Conservation (phyloP, 805 yeast species). For the Candida nitratophila region DNA sequence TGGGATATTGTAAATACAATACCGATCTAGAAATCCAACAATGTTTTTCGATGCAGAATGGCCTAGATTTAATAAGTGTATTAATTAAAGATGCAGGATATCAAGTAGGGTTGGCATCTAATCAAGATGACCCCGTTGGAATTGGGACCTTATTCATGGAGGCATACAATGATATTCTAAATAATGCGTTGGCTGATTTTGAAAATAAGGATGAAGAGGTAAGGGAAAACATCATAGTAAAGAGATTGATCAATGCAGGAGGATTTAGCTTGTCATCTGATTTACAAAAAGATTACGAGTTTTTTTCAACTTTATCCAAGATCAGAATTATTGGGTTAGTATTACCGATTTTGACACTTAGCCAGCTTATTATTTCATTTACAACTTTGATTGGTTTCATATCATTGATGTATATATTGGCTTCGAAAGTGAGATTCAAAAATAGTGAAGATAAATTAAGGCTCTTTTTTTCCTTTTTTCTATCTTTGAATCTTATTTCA, state of each 20-base stretch:
- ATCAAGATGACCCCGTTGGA: slow-evolving; percentile 29
- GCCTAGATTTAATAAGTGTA: slow-evolving; percentile 40
- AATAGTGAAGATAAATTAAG: slow-evolving; percentile 3
- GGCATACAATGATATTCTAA: slow-evolving; percentile 30
- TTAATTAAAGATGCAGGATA: slow-evolving; percentile 44
- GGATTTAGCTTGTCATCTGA: too few relatives aligned
- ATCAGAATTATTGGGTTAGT: slow-evolving; percentile 5
- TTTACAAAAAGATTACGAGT: slow-evolving; percentile 4
- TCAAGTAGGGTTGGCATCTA: slow-evolving; percentile 35
- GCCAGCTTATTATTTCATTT: slow-evolving; percentile 6
- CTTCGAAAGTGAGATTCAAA: slow-evolving; percentile 9
- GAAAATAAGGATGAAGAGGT: not conserved
- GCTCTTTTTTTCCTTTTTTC: slow-evolving; percentile 4
- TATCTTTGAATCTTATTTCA: slow-evolving; percentile 4
- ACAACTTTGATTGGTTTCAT: slow-evolving; percentile 10
- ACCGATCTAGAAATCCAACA: slow-evolving; percentile 10
- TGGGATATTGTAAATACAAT: slow-evolving; percentile 42
- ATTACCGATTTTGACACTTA: slow-evolving; percentile 8
- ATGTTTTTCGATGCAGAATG: slow-evolving; percentile 31
- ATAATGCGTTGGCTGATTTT: slow-evolving; percentile 18
- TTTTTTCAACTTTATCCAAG: not conserved
- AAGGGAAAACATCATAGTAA: too few relatives aligned
- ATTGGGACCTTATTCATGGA: slow-evolving; percentile 35
- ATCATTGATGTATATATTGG: slow-evolving; percentile 8
- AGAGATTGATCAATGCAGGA: slow-evolving; percentile 12